Evolutionary conservation across 2,329 filamentous ascomycete genomes (phyloP), one percentile per base, ranked within the genome.

Genomic region (Trichoderma harzianum): DNA sequence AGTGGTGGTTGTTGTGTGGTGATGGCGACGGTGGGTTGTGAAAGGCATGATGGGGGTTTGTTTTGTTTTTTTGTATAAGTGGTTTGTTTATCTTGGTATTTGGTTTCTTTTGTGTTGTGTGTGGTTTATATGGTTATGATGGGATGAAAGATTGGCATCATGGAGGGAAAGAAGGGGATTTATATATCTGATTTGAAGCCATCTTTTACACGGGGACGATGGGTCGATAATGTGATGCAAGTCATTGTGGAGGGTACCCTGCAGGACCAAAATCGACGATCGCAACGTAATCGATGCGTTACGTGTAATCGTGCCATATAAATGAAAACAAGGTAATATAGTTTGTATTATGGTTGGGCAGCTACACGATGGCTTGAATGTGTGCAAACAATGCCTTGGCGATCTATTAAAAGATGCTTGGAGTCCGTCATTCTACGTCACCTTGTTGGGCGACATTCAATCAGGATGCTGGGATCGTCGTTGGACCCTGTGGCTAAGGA

Each of bases 1-100:
- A 76, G 78, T 58, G n/a, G 58, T 60, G 12, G 82, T 84, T 7
- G 82, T 84, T 24, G 74, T 71, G 70, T 72, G 63, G 71, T 80
- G 51, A 80, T 82, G 60, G 79, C 79, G 62, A 77, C 79, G 76
- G 68, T 77, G 77, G 61, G 74, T 76, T 66, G 71, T 77, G 72
- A 75, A 77, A 2, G 62, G 66, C 67, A 66, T 70, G 47, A 30
- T 72, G 58, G 10, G 2, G 43, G 32, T 60, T 16, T 36, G 12
- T 12, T 36, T 36, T 67, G 11, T 16, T 14, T 26, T 30, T 26
- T 43, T 4, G 43, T 43, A 18, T 36, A 39, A 26, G 32, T 14
- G 14, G 18, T 47, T 39, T 26, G 55, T 36, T 58, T 10, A 10
- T 32, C 1, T 34, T 32, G 21, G 26, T 10, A 5, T 3, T 10